A percentile compares a stretch with the other conserved stretches of the same genome.
These are phyloP conservation scores for Leonotis leonurus DNA, from an alignment of 257 asterid genomes.

Conservation along the genomic window DNA sequence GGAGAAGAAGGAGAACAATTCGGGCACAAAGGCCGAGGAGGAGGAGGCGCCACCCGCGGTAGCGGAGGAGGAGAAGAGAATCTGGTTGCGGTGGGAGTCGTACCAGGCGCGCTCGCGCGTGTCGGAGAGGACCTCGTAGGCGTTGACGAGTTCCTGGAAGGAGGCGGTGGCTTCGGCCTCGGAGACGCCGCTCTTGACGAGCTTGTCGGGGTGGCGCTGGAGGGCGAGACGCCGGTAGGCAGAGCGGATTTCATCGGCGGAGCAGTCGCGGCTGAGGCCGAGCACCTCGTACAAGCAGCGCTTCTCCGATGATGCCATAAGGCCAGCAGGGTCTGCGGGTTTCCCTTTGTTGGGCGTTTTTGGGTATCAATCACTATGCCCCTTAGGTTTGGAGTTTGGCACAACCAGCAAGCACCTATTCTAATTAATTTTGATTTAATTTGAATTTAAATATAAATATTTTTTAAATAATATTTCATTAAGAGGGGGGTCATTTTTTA, in stretches of 20 bases:
- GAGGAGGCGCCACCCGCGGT: constrained; percentile 21
- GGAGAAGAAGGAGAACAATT: constrained; percentile 70
- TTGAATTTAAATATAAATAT: too few species aligned
- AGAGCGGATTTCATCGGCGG: constrained; percentile 80
- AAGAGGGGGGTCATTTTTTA: too few species aligned
- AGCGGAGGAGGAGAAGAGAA: constrained; percentile 52
- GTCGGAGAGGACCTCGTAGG: constrained; percentile 91
- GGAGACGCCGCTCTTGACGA: constrained; percentile 62
- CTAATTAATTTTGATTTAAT: too few species aligned
- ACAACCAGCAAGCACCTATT: too few species aligned
- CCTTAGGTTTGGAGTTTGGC: neutral
- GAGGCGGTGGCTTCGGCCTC: constrained; percentile 89
- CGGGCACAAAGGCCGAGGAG: constrained; percentile 44
- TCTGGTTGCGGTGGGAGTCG: constrained; percentile 91
- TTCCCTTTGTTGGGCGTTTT: neutral
- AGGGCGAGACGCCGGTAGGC: constrained; percentile 84
- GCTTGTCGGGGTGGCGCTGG: constrained; percentile 99
- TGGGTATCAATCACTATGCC: neutral
- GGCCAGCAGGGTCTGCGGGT: neutral
- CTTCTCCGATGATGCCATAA: constrained; percentile 66
- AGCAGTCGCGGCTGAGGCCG: constrained; percentile 54
- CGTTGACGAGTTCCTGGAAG: constrained; percentile 90
- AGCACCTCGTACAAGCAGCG: constrained; percentile 92
- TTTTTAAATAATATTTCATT: too few species aligned
- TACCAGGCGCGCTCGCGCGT: constrained; percentile 87